phyloP scores from a whole-genome alignment of 305 asterid genomes.

The Rubia balearica region DNA sequence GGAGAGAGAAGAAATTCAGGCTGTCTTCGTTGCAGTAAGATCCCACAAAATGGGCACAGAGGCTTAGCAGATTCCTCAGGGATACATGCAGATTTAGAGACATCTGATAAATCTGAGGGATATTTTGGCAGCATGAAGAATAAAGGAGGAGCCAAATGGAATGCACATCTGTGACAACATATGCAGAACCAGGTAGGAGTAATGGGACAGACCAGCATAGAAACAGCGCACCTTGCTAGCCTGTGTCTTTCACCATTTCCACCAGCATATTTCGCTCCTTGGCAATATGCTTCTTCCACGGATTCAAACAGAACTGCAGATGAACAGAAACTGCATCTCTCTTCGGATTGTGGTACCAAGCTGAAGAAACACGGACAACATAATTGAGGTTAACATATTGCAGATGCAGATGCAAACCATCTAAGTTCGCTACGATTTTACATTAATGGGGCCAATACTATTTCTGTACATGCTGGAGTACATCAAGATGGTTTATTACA shows the following conservation, averaged over 20 bases:
- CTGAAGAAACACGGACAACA: not conserved
- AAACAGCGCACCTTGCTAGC: slow-evolving; percentile 50
- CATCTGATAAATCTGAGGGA: slow-evolving; percentile 42
- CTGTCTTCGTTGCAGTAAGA: slow-evolving; percentile 61
- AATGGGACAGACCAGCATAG: slow-evolving; percentile 59
- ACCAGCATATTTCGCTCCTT: slow-evolving; percentile 29
- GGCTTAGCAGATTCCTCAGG: slow-evolving; percentile 35
- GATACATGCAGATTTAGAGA: slow-evolving; percentile 19
- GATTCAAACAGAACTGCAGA: slow-evolving; percentile 69
- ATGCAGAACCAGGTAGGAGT: slow-evolving; percentile 68
- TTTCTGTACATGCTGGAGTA: not conserved
- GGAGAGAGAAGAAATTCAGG: slow-evolving; percentile 64
- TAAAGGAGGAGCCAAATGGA: slow-evolving; percentile 40
- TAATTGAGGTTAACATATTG: not conserved
- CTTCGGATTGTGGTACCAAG: slow-evolving; percentile 34
- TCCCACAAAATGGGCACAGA: slow-evolving; percentile 76
- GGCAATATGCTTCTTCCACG: slow-evolving; percentile 53
- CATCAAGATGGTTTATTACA: not conserved
- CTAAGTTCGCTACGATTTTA: not conserved
- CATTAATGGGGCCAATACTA: not conserved
- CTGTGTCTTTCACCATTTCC: slow-evolving; percentile 43
- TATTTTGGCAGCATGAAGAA: slow-evolving; percentile 40
- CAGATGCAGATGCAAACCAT: not conserved
- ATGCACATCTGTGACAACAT: slow-evolving; percentile 54
- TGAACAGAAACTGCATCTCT: slow-evolving; percentile 64